Evolutionary conservation across 1,284 basidiomycete genomes (phyloP), one percentile per base, ranked within the genome.

Genomic region (Trichosporon sp.): DNA sequence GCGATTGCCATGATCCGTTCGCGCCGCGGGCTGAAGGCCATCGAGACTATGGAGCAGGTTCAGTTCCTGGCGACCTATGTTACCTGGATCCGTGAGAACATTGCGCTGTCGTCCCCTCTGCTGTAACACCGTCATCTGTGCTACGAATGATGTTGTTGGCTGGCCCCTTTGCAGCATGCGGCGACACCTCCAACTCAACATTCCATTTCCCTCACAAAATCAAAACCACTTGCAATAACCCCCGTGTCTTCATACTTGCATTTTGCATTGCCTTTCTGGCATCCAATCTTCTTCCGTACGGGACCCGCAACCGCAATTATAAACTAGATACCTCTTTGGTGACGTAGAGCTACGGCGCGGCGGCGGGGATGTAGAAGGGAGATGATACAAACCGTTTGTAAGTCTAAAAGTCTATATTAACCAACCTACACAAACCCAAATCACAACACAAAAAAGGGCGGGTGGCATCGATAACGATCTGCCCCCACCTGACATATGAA

Each of bases 41-140:
- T 97, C 51, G 94, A 97, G 82, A 95, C 92, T 8, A 90, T 91
- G 78, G 92, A 96, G 79, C 94, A 97, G 81, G 95, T 95, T 21
- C 86, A 87, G 74, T 96, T 95, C 80, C 82, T 97, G 67, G 77
- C 90, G 4, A 89, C 91, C 42, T 97, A 90, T 81, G 88, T 94
- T 2, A 87, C 89, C 42, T 89, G 88, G 84, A 78, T 93, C 70
- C 82, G 88, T 35, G 70, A 73, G 51, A 66, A 56, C 32, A 44
- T 53, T n/a, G 64, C 44, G 27, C 56, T 60, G 56, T 60, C 56
- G 18, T 32, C 56, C 18, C 56, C 56, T 8, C 31, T 60, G 56
- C 56, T 60, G 12, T 60, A 31, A 60, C 29, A 23, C 18, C 15
- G 9, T 18, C 21, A 23, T 51, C 44, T 23, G 21, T 32, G 32